Percentiles rank a stretch among this genome's conserved stretches.
These are phyloP conservation scores for Alloteropsis angusta DNA, from an alignment of 202 grass and related monocot genomes.

Conservation along the genomic window DNA sequence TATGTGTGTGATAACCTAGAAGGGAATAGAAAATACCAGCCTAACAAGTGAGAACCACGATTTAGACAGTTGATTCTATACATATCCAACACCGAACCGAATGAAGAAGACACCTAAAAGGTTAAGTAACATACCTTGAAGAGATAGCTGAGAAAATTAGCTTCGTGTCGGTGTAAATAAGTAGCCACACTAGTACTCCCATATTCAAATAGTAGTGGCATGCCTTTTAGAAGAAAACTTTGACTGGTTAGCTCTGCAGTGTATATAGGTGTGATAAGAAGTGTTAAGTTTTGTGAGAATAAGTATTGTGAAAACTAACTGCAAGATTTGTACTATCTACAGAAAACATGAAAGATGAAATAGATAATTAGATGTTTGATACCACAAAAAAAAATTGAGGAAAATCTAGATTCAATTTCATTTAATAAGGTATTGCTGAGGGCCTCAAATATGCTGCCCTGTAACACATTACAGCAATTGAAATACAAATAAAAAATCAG, in stretches of 20 bases:
- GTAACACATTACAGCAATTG: constrained; percentile 22
- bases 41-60: not conserved
- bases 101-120: not conserved
- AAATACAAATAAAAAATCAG: not conserved
- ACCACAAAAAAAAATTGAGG: not conserved
- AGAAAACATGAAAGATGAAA: not conserved
- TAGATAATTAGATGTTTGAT: not conserved
- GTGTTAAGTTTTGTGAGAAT: not conserved
- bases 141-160: not conserved
- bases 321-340: not conserved
- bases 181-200: not conserved
- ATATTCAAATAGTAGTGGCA: not conserved
- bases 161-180: not conserved
- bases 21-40: not conserved
- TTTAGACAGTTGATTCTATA: not conserved
- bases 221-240: constrained; percentile 13
- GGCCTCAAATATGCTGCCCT: constrained; percentile 29
- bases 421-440: constrained; percentile 5
- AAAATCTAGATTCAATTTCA: constrained; percentile 1
- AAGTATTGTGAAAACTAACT: not conserved
- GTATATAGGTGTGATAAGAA: not conserved
- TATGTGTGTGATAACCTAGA: not conserved
- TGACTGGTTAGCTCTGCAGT: not conserved
- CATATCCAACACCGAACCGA: not conserved
- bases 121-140: constrained; percentile 15